These are phyloP conservation scores for Penicillium brasilianum DNA, from an alignment of 2,329 filamentous ascomycete species.

Conservation along the genomic window DNA sequence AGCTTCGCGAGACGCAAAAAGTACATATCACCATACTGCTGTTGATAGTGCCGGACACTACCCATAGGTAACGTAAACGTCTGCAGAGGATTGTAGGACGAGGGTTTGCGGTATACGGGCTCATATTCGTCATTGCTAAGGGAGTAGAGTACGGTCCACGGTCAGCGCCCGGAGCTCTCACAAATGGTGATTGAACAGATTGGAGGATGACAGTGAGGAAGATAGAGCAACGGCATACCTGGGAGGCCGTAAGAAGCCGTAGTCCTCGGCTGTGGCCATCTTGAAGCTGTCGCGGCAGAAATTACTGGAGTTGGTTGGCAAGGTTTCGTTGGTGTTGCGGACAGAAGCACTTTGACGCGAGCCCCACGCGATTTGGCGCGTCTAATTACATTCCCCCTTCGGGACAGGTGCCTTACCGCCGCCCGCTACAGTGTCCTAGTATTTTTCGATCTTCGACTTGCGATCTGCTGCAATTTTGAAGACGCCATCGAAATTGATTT, in stretches of 20 bases:
- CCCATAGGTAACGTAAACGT: slow-evolving; percentile 74
- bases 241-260: slow-evolving; percentile 37
- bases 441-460: too few relatives aligned
- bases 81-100: slow-evolving; percentile 73
- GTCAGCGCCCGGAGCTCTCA: slow-evolving; percentile 20
- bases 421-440: background rate
- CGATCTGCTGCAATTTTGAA: background rate
- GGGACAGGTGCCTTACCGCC: slow-evolving; percentile 11
- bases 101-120: slow-evolving; percentile 59
- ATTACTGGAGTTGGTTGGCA: slow-evolving; percentile 2
- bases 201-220: background rate
- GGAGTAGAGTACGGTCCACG: slow-evolving; percentile 6
- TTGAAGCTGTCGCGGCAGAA: slow-evolving; percentile 8
- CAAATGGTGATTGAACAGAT: background rate
- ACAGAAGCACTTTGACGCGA: slow-evolving; percentile 24
- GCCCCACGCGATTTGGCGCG: slow-evolving; percentile 32
- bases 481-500: background rate
- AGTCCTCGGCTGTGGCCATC: slow-evolving; percentile 29
- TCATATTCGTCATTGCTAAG: slow-evolving; percentile 44
- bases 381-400: slow-evolving; percentile 35
- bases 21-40: slow-evolving; percentile 98
- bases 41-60: slow-evolving; percentile 73
- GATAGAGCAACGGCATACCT: slow-evolving; percentile 27
- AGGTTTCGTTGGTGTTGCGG: slow-evolving; percentile 11
- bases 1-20: slow-evolving; percentile 87